These are phyloP conservation scores for Wakefieldia striispora DNA, from an alignment of 768 basidiomycete species.

Conservation along the genomic window DNA sequence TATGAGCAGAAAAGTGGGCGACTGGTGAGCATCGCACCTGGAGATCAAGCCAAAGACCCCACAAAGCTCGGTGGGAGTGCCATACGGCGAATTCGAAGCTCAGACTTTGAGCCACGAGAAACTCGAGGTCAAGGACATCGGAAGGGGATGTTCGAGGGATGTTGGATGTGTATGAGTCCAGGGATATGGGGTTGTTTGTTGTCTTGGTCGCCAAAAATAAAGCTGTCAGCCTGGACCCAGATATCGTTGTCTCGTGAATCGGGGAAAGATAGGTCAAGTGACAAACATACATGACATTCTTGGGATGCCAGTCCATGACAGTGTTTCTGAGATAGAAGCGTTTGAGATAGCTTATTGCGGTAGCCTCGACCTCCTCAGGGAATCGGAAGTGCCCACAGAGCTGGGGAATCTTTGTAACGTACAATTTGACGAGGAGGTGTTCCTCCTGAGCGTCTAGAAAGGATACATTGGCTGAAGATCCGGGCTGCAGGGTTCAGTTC, in stretches of 20 bases:
- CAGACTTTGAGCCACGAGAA: constrained; percentile 92
- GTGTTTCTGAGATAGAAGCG: constrained; percentile 97
- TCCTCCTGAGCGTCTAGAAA: constrained; percentile 83
- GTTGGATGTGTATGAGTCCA: constrained; percentile 79
- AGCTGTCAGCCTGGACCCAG: constrained; percentile 90
- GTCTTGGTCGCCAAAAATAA: constrained; percentile 97
- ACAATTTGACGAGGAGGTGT: constrained; percentile 82
- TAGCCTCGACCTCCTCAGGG: constrained; percentile 91
- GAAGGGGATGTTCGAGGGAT: constrained; percentile 79
- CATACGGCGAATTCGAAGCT: constrained; percentile 93
- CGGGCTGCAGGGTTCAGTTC: constrained; percentile 47
- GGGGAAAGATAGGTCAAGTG: background rate
- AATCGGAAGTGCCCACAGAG: constrained; percentile 84
- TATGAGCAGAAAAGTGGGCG: constrained; percentile 8
- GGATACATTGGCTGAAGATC: constrained; percentile 66
- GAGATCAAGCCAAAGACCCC: constrained; percentile 86
- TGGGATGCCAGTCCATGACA: constrained; percentile 99
- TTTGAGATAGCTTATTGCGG: constrained; percentile 89
- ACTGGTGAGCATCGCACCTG: constrained; percentile 52
- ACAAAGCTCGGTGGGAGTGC: constrained; percentile 85
- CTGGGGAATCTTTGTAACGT: constrained; percentile 81
- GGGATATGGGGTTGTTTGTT: constrained; percentile 87
- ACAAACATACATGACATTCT: constrained; percentile 88
- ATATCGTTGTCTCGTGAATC: background rate
- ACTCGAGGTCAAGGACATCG: constrained; percentile 93